Evolutionary conservation across 2,329 filamentous ascomycete genomes (phyloP), one percentile per base, ranked within the genome.

Genomic region (Ceratocystis eucalypticola): DNA sequence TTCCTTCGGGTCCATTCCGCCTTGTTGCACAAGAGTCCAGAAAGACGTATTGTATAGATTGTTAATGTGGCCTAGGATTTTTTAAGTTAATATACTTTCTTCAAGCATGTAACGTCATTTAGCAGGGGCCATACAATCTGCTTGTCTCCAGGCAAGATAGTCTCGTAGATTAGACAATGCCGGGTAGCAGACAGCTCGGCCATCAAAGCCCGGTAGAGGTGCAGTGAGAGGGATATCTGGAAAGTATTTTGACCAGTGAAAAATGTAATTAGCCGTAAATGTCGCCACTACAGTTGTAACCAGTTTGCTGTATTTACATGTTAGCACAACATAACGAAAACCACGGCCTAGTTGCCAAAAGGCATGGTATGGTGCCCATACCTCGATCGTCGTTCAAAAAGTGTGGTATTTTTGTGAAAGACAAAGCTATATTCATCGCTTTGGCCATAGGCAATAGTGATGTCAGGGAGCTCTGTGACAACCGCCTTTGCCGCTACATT

Each of bases 11-110:
- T 83, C 86, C 78, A 94, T 82, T 0, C 87, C 88, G 1, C 89
- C 92, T 61, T 84, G 79, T 69, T 90, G 84, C 25, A 97, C 88
- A 71, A 99, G 79, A 0, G 87, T 80, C 94, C 94, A 99, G 75
- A 97, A 97, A 0, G 91, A 90, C 0, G 94, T 99, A 74, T 99
- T 99, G 76, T 96, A 99, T 3, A 99, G 82, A 72, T 99, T 99
- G 75, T 99, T 99, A 71, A 99, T 96, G 74, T 99, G 94, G 70
- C 89, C 89, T 93, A 46, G 46, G 33, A 68, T 8, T 0, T 10
- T 10, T 33, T 2, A 45, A 15, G 53, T 74, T 68, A 72, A 70
- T 37, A 10, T 62, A 33, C 33, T 3, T 28, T 4, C 15, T 17
- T 37, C 55, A 15, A n/a, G 1, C 17, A 22, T 15, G 15, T 15